Conservation (phyloP, 331 rosid species). For the Quercus lobata region DNA sequence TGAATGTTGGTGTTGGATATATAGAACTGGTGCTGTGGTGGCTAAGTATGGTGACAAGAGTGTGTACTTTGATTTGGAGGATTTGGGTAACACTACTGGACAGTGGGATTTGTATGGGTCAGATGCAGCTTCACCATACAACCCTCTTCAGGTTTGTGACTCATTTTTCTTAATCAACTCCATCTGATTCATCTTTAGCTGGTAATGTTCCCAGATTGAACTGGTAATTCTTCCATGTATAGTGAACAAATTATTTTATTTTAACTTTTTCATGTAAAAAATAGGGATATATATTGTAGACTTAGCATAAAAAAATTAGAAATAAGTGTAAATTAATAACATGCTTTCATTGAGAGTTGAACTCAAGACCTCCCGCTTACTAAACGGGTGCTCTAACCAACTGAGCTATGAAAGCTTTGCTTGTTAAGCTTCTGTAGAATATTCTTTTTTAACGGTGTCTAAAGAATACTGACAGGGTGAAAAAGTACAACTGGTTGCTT, state of each 20-base stretch:
- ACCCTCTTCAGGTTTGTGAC: slow-evolving; percentile 86
- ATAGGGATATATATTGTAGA: no score
- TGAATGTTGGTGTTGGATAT: background rate
- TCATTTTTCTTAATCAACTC: background rate
- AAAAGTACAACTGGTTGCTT: background rate
- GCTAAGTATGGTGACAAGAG: slow-evolving; percentile 96
- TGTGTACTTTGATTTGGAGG: slow-evolving; percentile 91
- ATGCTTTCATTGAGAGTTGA: slow-evolving; percentile 84
- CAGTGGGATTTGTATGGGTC: slow-evolving; percentile 97
- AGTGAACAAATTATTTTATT: no score
- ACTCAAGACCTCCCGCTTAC: slow-evolving; percentile 99
- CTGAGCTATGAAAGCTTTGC: slow-evolving; percentile 52
- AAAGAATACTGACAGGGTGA: background rate
- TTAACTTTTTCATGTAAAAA: no score
- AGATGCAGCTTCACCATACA: slow-evolving; percentile 94
- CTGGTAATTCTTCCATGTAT: no score
- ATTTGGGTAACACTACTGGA: slow-evolving; percentile 89
- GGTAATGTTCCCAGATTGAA: no score
- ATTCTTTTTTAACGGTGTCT: fast-evolving
- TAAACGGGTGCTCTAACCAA: slow-evolving; percentile 91
- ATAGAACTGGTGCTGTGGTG: slow-evolving; percentile 77
- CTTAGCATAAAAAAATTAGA: no score
- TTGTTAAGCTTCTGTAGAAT: no score
- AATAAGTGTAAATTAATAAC: no score
- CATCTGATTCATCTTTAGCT: no score